Conservation (phyloP, 2,329 filamentous ascomycete species). For the Tolypocladium tropicale region DNA sequence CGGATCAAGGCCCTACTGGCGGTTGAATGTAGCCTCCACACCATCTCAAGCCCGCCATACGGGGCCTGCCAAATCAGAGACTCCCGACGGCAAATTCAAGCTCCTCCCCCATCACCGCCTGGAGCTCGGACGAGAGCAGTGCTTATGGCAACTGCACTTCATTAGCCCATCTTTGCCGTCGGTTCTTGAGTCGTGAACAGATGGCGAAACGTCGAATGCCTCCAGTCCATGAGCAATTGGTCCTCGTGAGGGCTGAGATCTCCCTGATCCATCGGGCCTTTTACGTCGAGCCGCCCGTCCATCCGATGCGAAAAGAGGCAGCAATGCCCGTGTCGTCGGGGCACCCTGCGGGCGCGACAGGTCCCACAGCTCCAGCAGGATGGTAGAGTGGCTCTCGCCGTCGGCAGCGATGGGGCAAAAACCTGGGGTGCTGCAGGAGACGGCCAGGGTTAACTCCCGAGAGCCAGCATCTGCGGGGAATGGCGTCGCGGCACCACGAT, state of each 20-base stretch:
- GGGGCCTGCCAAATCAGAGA: background rate
- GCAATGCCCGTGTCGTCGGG: background rate
- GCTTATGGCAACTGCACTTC: no score
- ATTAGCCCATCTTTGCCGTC: background rate
- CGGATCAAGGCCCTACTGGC: background rate
- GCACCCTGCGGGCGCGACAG: background rate
- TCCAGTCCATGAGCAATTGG: background rate
- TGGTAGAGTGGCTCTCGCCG: background rate
- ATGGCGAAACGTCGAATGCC: background rate
- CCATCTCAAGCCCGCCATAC: background rate
- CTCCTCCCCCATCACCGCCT: no score
- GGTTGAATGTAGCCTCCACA: background rate
- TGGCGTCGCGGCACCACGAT: background rate
- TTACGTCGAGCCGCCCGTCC: background rate
- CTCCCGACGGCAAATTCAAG: background rate
- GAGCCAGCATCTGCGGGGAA: background rate
- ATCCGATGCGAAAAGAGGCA: background rate
- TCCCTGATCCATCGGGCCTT: background rate
- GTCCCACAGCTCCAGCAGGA: background rate
- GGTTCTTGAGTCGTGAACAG: background rate
- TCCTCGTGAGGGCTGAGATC: background rate
- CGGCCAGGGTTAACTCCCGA: background rate
- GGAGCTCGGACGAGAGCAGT: no score
- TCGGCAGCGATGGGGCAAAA: background rate
- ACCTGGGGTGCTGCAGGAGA: background rate